These are phyloP conservation scores for Emmonsiellopsis sp. DNA, from an alignment of 2,329 filamentous ascomycete species.

Conservation along the genomic window DNA sequence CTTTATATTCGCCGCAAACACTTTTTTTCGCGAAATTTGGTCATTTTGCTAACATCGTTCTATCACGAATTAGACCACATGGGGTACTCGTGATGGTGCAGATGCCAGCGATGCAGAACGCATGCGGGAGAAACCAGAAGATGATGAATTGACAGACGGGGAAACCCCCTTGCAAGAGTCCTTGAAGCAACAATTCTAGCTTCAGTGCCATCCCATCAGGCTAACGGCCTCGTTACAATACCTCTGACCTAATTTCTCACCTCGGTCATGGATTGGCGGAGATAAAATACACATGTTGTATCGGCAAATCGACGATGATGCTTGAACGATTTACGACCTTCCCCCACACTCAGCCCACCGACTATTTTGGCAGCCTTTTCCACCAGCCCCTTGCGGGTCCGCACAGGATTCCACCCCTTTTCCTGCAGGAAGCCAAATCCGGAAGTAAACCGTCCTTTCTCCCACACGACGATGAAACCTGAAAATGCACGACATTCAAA, in stretches of 20 bases:
- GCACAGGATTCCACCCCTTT: background rate
- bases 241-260: background rate
- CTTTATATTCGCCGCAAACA: conserved; percentile 1
- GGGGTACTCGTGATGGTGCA: conserved; percentile 81
- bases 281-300: conserved; percentile 1
- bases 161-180: background rate
- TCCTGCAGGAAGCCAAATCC: conserved; percentile 1
- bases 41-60: conserved; percentile 4
- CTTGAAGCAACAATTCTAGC: background rate
- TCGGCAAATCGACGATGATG: background rate
- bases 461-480: background rate
- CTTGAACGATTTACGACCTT: background rate
- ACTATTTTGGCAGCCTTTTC: background rate
- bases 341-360: background rate
- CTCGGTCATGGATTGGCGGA: background rate
- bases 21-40: background rate
- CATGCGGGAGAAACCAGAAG: conserved; percentile 33
- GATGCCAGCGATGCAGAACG: conserved; percentile 50
- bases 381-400: background rate
- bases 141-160: background rate
- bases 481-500: conserved; percentile 2
- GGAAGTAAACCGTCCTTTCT: background rate
- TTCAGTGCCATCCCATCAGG: background rate
- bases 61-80: conserved; percentile 58
- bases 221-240: background rate